Percentiles rank a stretch among this genome's conserved stretches.
These are phyloP conservation scores for Eleusine coracana DNA, from an alignment of 176 grass and related monocot genomes.

Conservation along the genomic window DNA sequence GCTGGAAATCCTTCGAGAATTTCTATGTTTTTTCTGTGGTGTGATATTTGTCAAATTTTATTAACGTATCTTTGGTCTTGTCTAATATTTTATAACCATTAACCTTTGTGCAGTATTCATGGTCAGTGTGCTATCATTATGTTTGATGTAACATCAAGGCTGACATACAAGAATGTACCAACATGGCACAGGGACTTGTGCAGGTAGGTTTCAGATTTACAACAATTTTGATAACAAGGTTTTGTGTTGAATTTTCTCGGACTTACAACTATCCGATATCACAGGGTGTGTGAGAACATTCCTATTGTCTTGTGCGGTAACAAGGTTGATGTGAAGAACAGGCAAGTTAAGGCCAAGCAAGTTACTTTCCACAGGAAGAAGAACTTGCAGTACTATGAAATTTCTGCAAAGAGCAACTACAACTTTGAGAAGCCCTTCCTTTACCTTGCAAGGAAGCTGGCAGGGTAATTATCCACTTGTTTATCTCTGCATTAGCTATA, in stretches of 20 bases:
- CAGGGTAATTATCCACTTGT: constrained; percentile 50
- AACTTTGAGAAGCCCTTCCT: constrained; percentile 84
- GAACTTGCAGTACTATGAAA: constrained; percentile 82
- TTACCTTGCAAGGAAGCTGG: constrained; percentile 67
- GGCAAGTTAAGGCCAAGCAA: constrained; percentile 73
- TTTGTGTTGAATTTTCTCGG: neutral
- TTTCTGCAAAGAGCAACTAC: constrained; percentile 87
- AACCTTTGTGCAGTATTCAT: constrained; percentile 52
- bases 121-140: constrained; percentile 79
- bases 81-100: constrained; percentile 12
- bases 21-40: neutral
- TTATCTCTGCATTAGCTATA: neutral
- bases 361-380: constrained; percentile 84
- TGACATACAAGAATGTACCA: constrained; percentile 79
- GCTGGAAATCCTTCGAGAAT: too few relatives aligned
- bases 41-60: neutral
- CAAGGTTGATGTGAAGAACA: constrained; percentile 81
- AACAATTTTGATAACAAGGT: neutral
- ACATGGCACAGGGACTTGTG: constrained; percentile 79
- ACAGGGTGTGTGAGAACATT: constrained; percentile 76
- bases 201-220: constrained; percentile 40
- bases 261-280: neutral
- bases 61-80: neutral
- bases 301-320: constrained; percentile 77
- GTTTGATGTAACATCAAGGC: constrained; percentile 75